Percentiles rank a stretch among this genome's conserved stretches.
These are phyloP conservation scores for Ophiocordyceps camponoti-floridani DNA, from an alignment of 2,329 filamentous ascomycete species.

Conservation along the genomic window DNA sequence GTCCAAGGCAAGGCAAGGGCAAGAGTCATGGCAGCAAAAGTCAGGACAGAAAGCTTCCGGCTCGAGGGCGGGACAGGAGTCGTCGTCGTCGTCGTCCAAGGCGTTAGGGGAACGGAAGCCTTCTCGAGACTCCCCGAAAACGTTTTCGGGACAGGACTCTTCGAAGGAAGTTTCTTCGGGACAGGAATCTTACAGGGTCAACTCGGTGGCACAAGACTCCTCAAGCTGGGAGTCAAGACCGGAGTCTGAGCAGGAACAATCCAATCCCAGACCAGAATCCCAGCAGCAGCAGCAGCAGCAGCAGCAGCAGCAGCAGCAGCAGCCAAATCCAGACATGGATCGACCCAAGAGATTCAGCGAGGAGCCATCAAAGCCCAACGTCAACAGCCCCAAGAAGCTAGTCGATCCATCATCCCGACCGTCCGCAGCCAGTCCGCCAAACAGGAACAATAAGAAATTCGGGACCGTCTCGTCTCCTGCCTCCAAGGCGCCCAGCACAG, in stretches of 20 bases:
- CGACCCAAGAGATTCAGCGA: no score
- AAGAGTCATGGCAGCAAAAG: neutral
- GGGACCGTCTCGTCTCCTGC: neutral
- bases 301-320: neutral
- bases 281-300: neutral
- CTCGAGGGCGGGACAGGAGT: neutral
- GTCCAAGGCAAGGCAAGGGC: neutral
- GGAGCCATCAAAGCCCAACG: no score
- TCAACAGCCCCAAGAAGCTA: neutral
- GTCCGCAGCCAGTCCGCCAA: neutral
- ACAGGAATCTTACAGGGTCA: neutral
- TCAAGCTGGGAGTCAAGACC: neutral
- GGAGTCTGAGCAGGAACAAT: no score
- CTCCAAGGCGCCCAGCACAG: neutral
- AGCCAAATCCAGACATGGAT: neutral
- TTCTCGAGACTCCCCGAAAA: neutral
- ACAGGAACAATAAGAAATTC: neutral
- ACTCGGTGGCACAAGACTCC: no score
- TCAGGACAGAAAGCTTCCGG: neutral
- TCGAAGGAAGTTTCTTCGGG: neutral
- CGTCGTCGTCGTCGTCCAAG: neutral
- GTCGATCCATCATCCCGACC: neutral
- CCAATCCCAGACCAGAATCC: neutral
- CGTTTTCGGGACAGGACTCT: neutral
- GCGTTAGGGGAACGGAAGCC: neutral